Conservation (phyloP, 2,329 filamentous ascomycete genomes). For the Aspergillus ibericus region DNA sequence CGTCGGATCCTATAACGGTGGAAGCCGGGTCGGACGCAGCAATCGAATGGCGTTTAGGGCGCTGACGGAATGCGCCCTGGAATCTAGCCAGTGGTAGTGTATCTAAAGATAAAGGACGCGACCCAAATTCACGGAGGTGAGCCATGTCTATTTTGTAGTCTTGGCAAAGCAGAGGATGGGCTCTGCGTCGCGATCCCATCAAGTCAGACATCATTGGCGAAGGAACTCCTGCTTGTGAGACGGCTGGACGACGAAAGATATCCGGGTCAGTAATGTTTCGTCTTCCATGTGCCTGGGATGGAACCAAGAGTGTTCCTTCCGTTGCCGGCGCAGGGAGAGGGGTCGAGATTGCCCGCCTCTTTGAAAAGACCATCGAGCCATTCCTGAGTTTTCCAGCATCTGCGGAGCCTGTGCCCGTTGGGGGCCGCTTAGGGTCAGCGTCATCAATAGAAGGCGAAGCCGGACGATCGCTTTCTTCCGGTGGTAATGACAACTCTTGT, state of each 20-base stretch:
- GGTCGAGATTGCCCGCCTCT: conserved; percentile 33
- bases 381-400: conserved; percentile 35
- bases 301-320: conserved; percentile 28
- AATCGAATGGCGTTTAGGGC: conserved; percentile 55
- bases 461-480: conserved; percentile 15
- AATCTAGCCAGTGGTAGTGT: conserved; percentile 30
- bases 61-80: conserved; percentile 35
- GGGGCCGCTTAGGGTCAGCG: conserved; percentile 23
- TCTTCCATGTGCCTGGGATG: conserved; percentile 29
- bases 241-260: conserved; percentile 36
- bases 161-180: conserved; percentile 26
- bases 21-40: conserved; percentile 61
- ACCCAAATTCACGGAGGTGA: conserved; percentile 13
- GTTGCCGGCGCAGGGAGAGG: conserved; percentile 26
- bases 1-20: conserved; percentile 62
- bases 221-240: conserved; percentile 28
- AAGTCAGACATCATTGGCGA: conserved; percentile 14
- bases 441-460: conserved; percentile 23
- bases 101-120: conserved; percentile 29
- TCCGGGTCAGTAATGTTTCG: conserved; percentile 45
- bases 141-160: conserved; percentile 26
- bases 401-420: conserved; percentile 20
- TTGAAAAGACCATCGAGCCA: conserved; percentile 28
- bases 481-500: conserved; percentile 6
- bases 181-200: conserved; percentile 14